Percentiles rank a stretch among this genome's conserved stretches.
These are phyloP conservation scores for Dissophora globulifera DNA, from an alignment of 192 early-diverging fungal species.

Conservation along the genomic window DNA sequence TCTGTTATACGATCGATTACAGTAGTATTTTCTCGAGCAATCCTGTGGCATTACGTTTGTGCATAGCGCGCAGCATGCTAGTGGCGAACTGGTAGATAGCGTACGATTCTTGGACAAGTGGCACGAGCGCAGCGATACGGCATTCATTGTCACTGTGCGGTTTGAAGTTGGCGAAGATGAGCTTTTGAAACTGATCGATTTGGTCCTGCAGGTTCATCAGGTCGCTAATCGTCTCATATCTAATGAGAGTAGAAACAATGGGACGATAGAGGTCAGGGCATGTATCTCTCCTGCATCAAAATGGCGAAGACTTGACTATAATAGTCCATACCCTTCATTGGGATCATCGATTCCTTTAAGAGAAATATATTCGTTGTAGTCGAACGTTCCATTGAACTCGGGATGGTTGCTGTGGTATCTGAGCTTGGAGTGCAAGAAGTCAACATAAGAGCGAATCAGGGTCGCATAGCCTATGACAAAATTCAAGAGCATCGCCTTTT, in stretches of 20 bases:
- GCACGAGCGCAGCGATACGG: constrained; percentile 93
- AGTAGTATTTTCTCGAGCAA: no score
- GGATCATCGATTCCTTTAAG: constrained; percentile 96
- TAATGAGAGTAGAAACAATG: no score
- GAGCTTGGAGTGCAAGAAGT: constrained; percentile 90
- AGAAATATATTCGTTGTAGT: constrained; percentile 97
- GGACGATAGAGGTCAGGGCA: no score
- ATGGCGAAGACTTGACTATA: no score
- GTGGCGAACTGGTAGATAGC: constrained; percentile 96
- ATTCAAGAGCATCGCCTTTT: no score
- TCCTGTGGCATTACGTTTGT: constrained; percentile 68
- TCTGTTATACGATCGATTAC: no score
- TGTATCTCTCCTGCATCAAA: no score
- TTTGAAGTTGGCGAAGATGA: constrained; percentile 88
- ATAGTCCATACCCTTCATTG: constrained; percentile 90
- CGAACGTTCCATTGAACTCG: constrained; percentile 94
- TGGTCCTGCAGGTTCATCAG: constrained; percentile 92
- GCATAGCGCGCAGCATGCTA: constrained; percentile 96
- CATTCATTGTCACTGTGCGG: constrained; percentile 90
- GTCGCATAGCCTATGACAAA: constrained; percentile 70
- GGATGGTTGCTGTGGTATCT: constrained; percentile 92
- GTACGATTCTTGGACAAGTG: constrained; percentile 94
- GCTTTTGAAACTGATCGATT: constrained; percentile 91
- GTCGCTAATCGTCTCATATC: constrained; percentile 96
- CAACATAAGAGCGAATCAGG: constrained; percentile 90